Evolutionary conservation across 805 yeast genomes (phyloP).

Genomic region (Komagataella phaffii): DNA sequence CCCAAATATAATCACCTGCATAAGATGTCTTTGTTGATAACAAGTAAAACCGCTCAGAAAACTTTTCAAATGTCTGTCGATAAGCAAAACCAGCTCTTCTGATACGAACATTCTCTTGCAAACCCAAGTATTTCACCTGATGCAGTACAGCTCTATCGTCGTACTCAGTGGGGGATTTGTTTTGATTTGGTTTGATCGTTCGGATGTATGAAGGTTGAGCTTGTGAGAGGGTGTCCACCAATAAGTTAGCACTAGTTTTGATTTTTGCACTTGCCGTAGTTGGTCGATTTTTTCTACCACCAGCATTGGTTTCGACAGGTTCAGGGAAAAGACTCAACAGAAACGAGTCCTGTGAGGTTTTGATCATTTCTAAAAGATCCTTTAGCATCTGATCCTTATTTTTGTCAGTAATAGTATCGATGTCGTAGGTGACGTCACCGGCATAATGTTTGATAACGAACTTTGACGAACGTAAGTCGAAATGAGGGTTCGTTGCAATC

Average conservation of each 20-base stretch:
- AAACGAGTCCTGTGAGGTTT: slow-evolving; percentile 59
- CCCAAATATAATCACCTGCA: slow-evolving; percentile 63
- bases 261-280: slow-evolving; percentile 96
- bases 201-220: slow-evolving; percentile 95
- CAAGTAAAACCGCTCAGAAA: slow-evolving; percentile 86
- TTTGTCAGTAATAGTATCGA: slow-evolving; percentile 86
- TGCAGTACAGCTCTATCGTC: slow-evolving; percentile 84
- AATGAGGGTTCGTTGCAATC: slow-evolving; percentile 73
- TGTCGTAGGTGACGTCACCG: slow-evolving; percentile 93
- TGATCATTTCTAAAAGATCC: slow-evolving; percentile 70
- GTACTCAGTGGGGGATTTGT: slow-evolving; percentile 80
- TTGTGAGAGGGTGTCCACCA: slow-evolving; percentile 79
- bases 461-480: slow-evolving; percentile 78
- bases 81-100: slow-evolving; percentile 98
- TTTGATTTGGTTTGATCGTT: slow-evolving; percentile 94
- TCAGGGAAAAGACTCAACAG: slow-evolving; percentile 48
- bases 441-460: slow-evolving; percentile 94
- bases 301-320: slow-evolving; percentile 47
- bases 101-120: slow-evolving; percentile 93
- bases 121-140: slow-evolving; percentile 89
- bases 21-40: slow-evolving; percentile 84
- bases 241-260: slow-evolving; percentile 77
- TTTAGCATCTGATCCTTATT: slow-evolving; percentile 89
- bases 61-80: slow-evolving; percentile 91
- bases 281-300: slow-evolving; percentile 53